phyloP scores from a whole-genome alignment of 2,329 filamentous ascomycete genomes.

The Amylocarpus encephaloides region DNA sequence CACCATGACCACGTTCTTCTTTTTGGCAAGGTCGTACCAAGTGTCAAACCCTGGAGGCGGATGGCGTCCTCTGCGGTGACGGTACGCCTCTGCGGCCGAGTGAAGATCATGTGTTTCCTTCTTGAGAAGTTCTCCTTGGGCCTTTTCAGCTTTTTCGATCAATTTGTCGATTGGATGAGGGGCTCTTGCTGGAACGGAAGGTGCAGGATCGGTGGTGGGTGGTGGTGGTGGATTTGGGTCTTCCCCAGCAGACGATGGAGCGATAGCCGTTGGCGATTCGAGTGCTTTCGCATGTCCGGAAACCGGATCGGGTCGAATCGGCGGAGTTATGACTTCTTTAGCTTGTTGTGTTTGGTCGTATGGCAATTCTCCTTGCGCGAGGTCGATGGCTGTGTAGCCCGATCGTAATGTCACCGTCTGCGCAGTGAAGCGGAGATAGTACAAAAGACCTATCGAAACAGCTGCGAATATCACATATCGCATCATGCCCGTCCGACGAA shows the following conservation, averaged over 20 bases:
- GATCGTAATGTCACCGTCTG: background rate
- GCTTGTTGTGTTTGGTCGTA: too few species aligned
- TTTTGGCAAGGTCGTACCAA: constrained; percentile 51
- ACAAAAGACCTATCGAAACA: constrained; percentile 12
- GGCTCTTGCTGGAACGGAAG: background rate
- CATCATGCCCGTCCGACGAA: constrained; percentile 22
- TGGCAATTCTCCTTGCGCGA: background rate
- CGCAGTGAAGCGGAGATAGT: constrained; percentile 12
- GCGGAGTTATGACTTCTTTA: too few species aligned
- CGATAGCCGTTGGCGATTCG: background rate
- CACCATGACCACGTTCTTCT: constrained; percentile 46
- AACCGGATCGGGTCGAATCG: too few species aligned
- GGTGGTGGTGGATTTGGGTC: background rate
- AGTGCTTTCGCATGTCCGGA: too few species aligned
- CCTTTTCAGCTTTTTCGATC: constrained; percentile 34
- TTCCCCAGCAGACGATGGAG: background rate
- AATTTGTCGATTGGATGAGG: constrained; percentile 40
- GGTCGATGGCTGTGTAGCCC: background rate
- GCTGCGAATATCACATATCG: constrained; percentile 20
- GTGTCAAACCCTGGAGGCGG: constrained; percentile 56
- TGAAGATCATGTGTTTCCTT: constrained; percentile 38
- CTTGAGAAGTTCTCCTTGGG: constrained; percentile 34
- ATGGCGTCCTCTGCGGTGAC: constrained; percentile 48
- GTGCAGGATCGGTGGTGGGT: background rate
- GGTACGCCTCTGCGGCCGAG: constrained; percentile 44